These are phyloP conservation scores for Bassia scoparia DNA, from an alignment of 148 eudicot genomes.

Conservation along the genomic window DNA sequence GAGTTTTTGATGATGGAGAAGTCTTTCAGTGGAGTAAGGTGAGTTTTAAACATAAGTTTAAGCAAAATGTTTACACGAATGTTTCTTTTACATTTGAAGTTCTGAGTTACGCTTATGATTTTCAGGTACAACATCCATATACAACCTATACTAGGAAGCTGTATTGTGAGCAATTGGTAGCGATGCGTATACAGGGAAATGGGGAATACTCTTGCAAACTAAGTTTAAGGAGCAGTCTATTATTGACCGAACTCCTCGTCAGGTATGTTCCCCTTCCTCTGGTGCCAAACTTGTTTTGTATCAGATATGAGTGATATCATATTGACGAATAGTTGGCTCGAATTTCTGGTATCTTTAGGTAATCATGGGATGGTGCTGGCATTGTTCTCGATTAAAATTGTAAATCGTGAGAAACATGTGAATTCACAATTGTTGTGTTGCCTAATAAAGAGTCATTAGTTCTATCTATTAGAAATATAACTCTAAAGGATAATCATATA, in stretches of 20 bases:
- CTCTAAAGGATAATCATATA: too few species aligned
- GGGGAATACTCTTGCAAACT: conserved; percentile 65
- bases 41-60: conserved; percentile 13
- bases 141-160: conserved; percentile 95
- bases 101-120: conserved; percentile 9
- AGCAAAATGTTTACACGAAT: neutral
- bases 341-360: too few species aligned
- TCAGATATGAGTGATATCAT: neutral
- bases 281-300: conserved; percentile 4
- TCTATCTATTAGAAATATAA: too few species aligned
- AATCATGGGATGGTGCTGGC: too few species aligned
- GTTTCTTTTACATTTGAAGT: neutral
- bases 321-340: too few species aligned
- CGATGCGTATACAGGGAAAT: conserved; percentile 89
- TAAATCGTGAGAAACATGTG: too few species aligned
- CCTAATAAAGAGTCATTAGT: too few species aligned
- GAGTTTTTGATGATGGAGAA: conserved; percentile 95
- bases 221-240: conserved; percentile 93
- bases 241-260: conserved; percentile 90
- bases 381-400: too few species aligned
- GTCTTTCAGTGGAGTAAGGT: conserved; percentile 96
- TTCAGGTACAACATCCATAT: conserved; percentile 88
- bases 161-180: conserved; percentile 89
- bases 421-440: too few species aligned
- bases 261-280: conserved; percentile 35